A percentile compares a stretch with the other conserved stretches of the same genome.
These are phyloP conservation scores for Trapa bicornis DNA, from an alignment of 345 rosid species.

Conservation along the genomic window DNA sequence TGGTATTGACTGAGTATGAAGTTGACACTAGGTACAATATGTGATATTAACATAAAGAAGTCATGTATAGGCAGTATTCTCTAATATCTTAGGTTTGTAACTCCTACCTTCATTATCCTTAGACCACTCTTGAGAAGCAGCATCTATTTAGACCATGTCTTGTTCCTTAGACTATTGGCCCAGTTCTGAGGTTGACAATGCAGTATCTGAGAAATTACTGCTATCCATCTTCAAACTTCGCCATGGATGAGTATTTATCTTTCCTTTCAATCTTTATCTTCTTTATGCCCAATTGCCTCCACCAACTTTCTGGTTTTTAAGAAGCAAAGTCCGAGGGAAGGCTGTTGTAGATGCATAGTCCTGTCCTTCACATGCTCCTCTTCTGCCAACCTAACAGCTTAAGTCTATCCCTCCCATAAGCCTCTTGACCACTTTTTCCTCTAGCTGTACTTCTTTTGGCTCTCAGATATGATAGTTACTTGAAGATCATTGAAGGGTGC, in stretches of 20 bases:
- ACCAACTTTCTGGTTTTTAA: too few species aligned
- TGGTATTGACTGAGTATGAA: neutral
- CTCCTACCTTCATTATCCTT: neutral
- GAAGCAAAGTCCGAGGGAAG: too few species aligned
- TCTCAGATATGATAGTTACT: too few species aligned
- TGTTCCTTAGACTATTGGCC: neutral
- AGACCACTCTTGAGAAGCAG: neutral
- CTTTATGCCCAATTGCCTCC: neutral
- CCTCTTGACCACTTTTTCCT: too few species aligned
- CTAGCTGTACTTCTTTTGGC: too few species aligned
- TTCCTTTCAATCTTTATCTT: constrained; percentile 14
- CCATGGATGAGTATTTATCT: neutral
- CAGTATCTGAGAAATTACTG: constrained; percentile 10
- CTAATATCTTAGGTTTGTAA: neutral
- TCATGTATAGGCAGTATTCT: constrained; percentile 8
- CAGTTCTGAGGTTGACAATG: neutral
- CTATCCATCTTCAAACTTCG: neutral
- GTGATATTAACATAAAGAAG: neutral
- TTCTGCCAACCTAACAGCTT: too few species aligned
- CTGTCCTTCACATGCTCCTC: too few species aligned
- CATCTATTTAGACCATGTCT: neutral
- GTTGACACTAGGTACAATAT: neutral
- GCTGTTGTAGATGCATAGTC: too few species aligned
- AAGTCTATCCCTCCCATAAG: too few species aligned
- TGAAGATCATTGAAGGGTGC: too few species aligned